Conservation (phyloP, 208 protist species). For the Naegleria lovaniensis region DNA sequence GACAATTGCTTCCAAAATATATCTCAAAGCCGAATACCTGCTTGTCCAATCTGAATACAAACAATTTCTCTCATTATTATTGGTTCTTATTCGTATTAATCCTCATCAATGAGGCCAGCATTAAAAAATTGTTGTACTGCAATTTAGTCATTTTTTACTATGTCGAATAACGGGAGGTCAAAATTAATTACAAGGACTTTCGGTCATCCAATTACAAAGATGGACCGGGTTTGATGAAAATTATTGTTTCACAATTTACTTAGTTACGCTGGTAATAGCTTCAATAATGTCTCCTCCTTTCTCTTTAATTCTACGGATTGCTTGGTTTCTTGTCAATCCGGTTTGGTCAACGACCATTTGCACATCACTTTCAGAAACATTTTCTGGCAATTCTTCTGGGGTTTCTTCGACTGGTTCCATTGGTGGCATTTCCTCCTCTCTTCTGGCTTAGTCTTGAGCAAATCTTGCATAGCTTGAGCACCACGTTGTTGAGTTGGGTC, state of each 20-base stretch:
- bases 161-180: too few species aligned
- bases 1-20: too few species aligned
- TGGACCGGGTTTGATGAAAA: too few species aligned
- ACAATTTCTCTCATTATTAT: too few species aligned
- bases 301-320: not conserved
- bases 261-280: not conserved
- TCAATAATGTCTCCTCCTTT: conserved; percentile 26
- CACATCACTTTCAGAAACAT: not conserved
- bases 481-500: conserved; percentile 40
- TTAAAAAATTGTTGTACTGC: too few species aligned
- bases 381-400: not conserved
- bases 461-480: not conserved
- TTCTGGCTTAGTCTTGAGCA: not conserved
- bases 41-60: too few species aligned
- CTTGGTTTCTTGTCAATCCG: not conserved
- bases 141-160: too few species aligned
- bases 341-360: conserved; percentile 22
- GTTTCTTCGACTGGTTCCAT: not conserved
- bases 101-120: too few species aligned
- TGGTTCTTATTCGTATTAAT: too few species aligned
- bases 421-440: not conserved
- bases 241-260: not conserved
- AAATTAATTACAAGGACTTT: too few species aligned
- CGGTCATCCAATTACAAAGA: too few species aligned
- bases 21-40: too few species aligned